Base-by-base conservation (phyloP, 768 basidiomycete genomes). In the Pulveroboletus sp. region DNA sequence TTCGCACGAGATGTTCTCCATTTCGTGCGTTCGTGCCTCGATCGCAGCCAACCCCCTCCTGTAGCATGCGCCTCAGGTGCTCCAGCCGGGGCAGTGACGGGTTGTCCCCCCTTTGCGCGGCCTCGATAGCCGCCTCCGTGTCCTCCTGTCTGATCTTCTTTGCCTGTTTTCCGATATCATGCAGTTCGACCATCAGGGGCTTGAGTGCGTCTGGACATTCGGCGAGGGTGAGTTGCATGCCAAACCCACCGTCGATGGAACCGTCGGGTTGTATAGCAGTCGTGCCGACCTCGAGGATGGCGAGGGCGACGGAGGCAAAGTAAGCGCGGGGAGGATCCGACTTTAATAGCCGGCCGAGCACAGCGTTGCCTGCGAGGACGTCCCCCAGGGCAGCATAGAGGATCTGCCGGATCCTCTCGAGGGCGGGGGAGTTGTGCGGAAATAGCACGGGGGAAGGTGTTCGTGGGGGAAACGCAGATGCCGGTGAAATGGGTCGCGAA, bases 371-470 rank as follows among this genome's bases (percentile, higher is more conserved):
- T 41, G 82, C 76, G 38, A 92, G 74, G 1, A 78, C 81, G 53
- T 89, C 87, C 0, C 76, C 89, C 4, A 93, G 74, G 2, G 87
- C 79, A 0, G 90, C 88, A 65, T 92, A 94, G 16, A 94, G 77
- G 0, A 90, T 91, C 66, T 94, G 90, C 23, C 91, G 85, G 50
- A 94, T 92, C 60, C 87, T 74, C 48, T 83, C 79, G 54, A 93
- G 85, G 0, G 81, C 84, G 0, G 78, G 76, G 37, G 69, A 65
- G 27, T 61, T 35, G 12, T 57, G 53, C 16, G 62, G 57, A 36
- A 68, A 64, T 35, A 81, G 65, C 5, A 80, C 78, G 0, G 86
- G 79, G 19, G 77, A 70, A 14, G 74, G 71, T 0, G 74, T 57
- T 21, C 79, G 68, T 27, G 79, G 14, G 6, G 62, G 48, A 6